phyloP scores from a whole-genome alignment of 169 alveolate species.

The Cryptosporidium tyzzeri region DNA sequence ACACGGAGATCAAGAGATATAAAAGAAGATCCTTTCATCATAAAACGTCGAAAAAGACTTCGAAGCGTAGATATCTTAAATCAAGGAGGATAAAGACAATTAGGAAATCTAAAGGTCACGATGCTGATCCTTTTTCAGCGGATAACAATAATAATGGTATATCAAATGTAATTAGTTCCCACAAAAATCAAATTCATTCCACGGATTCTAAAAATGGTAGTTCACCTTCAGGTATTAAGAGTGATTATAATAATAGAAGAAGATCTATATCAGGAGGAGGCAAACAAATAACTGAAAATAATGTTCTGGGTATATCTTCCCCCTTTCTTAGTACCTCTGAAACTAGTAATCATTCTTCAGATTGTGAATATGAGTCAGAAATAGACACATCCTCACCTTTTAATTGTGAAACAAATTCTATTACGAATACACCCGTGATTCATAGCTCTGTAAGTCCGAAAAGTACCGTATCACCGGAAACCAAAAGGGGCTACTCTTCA shows the following conservation, averaged over 20 bases:
- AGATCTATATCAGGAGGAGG: background rate
- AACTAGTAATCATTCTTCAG: background rate
- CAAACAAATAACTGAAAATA: background rate
- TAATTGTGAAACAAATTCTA: background rate
- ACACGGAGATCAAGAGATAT: constrained; percentile 7
- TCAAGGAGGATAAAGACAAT: background rate
- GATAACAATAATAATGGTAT: background rate
- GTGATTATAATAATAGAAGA: background rate
- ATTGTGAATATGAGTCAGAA: background rate
- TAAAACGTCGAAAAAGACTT: constrained; percentile 7
- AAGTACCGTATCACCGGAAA: background rate
- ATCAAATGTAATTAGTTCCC: too few species aligned
- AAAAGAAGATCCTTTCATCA: constrained; percentile 27
- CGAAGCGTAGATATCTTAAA: background rate
- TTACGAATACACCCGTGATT: background rate
- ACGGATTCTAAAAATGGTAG: background rate
- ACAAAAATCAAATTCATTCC: background rate
- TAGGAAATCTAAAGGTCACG: background rate
- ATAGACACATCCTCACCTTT: background rate
- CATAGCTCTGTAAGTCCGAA: background rate
- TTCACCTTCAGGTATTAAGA: background rate
- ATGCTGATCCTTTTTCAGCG: background rate
- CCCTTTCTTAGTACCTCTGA: background rate
- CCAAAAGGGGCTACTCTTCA: background rate
- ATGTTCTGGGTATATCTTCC: background rate